A percentile compares a stretch with the other conserved stretches of the same genome.
Evolutionary conservation across 257 asterid genomes (phyloP).

Genomic region (Hygrophila difformis): DNA sequence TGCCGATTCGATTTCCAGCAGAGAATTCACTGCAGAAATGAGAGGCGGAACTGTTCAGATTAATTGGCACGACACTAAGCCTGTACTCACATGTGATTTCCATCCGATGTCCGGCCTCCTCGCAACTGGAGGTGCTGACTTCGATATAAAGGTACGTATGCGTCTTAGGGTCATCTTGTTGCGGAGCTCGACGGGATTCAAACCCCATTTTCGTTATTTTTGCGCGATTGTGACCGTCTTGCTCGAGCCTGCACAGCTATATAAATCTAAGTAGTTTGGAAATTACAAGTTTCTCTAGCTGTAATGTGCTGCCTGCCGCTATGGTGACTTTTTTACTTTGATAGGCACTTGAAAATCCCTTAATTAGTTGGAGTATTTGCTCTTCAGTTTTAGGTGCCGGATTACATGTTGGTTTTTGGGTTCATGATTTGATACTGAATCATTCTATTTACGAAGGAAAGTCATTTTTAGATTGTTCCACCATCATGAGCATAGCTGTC

Average conservation of each 20-base stretch:
- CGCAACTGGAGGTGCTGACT: conserved; percentile 96
- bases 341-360: not conserved
- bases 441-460: not conserved
- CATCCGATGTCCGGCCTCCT: conserved; percentile 63
- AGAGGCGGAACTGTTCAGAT: conserved; percentile 88
- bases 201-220: not conserved
- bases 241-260: not conserved
- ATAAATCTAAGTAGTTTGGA: not conserved
- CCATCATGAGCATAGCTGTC: not conserved
- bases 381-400: too few species aligned
- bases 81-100: conserved; percentile 87
- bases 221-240: not conserved
- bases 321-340: not conserved
- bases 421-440: too few species aligned
- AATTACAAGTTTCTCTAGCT: not conserved
- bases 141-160: conserved; percentile 79
- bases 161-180: too few species aligned
- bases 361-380: too few species aligned
- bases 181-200: not conserved
- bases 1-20: not conserved
- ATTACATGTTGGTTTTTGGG: too few species aligned
- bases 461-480: not conserved
- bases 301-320: not conserved
- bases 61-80: conserved; percentile 89
- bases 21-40: conserved; percentile 24